A percentile compares a stretch with the other conserved stretches of the same genome.
These are phyloP conservation scores for Calocybe gangraenosa DNA, from an alignment of 768 basidiomycete genomes.

Conservation along the genomic window DNA sequence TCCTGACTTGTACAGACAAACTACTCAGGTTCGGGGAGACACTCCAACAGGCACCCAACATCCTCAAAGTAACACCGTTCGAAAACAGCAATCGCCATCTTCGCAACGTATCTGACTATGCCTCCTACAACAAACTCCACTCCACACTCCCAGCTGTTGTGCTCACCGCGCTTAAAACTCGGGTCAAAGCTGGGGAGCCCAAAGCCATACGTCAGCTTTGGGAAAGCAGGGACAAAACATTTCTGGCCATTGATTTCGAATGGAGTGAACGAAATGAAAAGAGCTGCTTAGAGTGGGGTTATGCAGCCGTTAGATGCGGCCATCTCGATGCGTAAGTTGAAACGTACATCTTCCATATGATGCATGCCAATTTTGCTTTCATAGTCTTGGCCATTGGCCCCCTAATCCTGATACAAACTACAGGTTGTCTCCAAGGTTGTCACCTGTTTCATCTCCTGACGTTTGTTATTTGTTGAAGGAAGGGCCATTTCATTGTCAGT, in stretches of 20 bases:
- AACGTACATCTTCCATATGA: not conserved
- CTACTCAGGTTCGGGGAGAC: slow-evolving; percentile 68
- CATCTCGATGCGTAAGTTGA: slow-evolving; percentile 62
- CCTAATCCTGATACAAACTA: slow-evolving; percentile 74
- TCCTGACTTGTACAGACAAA: no score
- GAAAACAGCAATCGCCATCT: slow-evolving; percentile 67
- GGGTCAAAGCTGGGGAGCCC: slow-evolving; percentile 64
- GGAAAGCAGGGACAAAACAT: slow-evolving; percentile 68
- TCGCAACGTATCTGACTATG: slow-evolving; percentile 64
- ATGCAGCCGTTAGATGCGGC: slow-evolving; percentile 72
- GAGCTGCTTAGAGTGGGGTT: slow-evolving; percentile 75
- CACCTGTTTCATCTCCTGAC: not conserved
- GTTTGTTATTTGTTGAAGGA: slow-evolving; percentile 32
- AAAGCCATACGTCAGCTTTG: slow-evolving; percentile 63
- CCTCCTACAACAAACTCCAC: slow-evolving; percentile 65
- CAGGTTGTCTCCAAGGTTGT: slow-evolving; percentile 40
- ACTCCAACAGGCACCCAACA: slow-evolving; percentile 67
- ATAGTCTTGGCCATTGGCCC: slow-evolving; percentile 70
- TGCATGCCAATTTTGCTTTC: not conserved
- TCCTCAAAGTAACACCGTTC: slow-evolving; percentile 64
- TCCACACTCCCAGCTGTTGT: slow-evolving; percentile 67
- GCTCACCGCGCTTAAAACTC: slow-evolving; percentile 59
- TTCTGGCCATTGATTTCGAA: slow-evolving; percentile 71
- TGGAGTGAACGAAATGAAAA: slow-evolving; percentile 70
- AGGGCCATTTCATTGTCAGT: slow-evolving; percentile 70